Evolutionary conservation across 805 yeast genomes (phyloP), one percentile per base, ranked within the genome.

Genomic region (Sungouiella blattae): DNA sequence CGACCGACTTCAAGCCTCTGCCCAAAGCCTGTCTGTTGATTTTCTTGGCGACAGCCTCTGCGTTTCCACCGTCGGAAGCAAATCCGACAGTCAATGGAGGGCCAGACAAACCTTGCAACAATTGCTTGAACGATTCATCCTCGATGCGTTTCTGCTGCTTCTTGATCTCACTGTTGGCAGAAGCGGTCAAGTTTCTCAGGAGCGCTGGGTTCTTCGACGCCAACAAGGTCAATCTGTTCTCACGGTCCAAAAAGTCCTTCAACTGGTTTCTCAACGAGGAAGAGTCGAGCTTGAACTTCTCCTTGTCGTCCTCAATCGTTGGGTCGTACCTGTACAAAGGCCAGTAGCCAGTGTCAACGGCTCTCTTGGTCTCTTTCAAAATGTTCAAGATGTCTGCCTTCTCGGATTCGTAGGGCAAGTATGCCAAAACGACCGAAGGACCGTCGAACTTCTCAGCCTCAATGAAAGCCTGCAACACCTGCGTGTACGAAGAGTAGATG

Each of bases 261-360:
- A 91, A 69, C 49, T 83, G 87, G 49, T 80, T 78, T 58, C 80
- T 80, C 53, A 91, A 77, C 36, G 79, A 79, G 11, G 89, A 78
- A 4, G 97, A 88, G 59, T 91, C 97, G 36, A 91, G 72, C 50
- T 78, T 78, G 73, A 91, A 91, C n/a, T 78, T 75, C 23, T 67
- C 71, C 3, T 62, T 57, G 12, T 66, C 73, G 24, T 65, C 66
- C 30, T 69, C 73, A 32, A 71, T 59, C 7, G 58, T 45, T 37
- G 97, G 96, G 49, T 87, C 74, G 64, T 74, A 91, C 57, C 96
- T 74, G 67, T 89, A 91, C 43, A 91, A 72, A 31, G 98, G 98
- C 95, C 97, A 88, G 66, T 83, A 83, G n/a, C 98, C 98, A 22
- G 88, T 69, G 52, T 87, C 96, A 30, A 91, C 95, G 15, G 96